Base-by-base conservation (phyloP, 371 early-diverging fungal species). In the Mortierella sp. region DNA sequence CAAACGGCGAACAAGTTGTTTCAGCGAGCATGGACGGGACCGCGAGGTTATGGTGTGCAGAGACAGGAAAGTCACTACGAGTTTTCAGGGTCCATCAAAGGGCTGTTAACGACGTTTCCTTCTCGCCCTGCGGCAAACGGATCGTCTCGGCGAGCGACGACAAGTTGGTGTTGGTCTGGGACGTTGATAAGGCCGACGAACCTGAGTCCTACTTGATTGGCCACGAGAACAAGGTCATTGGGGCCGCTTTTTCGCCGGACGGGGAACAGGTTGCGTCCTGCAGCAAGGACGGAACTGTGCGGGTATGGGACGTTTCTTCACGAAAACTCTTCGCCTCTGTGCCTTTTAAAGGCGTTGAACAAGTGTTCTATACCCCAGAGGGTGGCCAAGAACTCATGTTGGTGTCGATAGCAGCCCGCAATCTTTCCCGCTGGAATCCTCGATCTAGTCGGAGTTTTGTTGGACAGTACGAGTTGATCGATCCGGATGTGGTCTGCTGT, bases 111-210 rank as follows among this genome's bases (percentile, higher is more conserved):
- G n/a, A 71, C 58, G 71, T 76, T 4, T 29, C 43, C 32, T 76
- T 70, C 54, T 76, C 71, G 32, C 76, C 76, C 3, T 55, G 56
- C 46, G 76, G 76, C 21, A 12, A 43, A 4, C 44, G 56, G 32
- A 49, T 76, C 41, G 76, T 70, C 44, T 71, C 76, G 11, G 27
- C 41, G 38, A 56, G 76, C 70, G 18, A 70, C 0, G 76, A 76
- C 71, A 71, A n/a, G 43, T 51, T 71, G 11, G 76, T 76, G 43
- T 71, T 56, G 43, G n/a, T 76, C 27, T 76, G 76, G 76, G 55
- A 55, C 5, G n/a, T 55, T n/a, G 55, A 55, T n/a, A 24, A 55
- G 21, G 1, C 55, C 0, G 55, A n/a, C 4, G 21, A n/a, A 6
- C 55, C n/a, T 8, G 8, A n/a, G 55, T 24, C 24, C n/a, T 21